Evolutionary conservation across 495 filamentous ascomycete genomes (phyloP), one percentile per base, ranked within the genome.

Genomic region (Penicillium lagena): DNA sequence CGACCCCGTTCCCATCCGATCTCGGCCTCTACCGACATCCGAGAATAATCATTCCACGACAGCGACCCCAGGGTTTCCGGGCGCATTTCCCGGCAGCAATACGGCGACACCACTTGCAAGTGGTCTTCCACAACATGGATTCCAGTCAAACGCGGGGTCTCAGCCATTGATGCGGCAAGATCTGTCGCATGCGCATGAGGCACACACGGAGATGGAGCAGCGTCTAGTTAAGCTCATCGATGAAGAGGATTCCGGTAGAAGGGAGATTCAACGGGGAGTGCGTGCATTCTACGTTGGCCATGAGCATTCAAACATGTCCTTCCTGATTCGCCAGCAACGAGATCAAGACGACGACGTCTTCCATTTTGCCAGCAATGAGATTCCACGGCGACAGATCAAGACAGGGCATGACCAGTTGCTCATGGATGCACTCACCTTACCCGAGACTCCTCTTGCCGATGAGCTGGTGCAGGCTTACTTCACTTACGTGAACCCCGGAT

Each of bases 241-340:
- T 39, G 68, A 70, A 34, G 68, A 72, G 47, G 67, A 71, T 11
- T 60, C 62, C 8, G 66, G 63, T 27, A 54, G 55, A 39, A 51
- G 68, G 27, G 68, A 71, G 41, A 73, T 73, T 9, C 68, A 70
- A 44, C 49, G 68, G 40, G 70, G 68, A 11, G 70, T 73, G 27
- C 65, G 70, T 29, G 70, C 68, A 12, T 71, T 73, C 29, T 76
- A 73, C 38, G 67, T 76, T 9, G 72, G 72, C 10, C 72, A 71
- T 52, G 67, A 71, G 44, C 64, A 66, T 29, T 76, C 72, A 4
- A 76, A 76, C 39, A 70, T 76, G 64, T 72, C 70, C n/a, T 73
- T 71, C 39, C 51, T 76, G 46, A 71, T 76, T 35, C 67, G 68
- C 42, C 71, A 73, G 47, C 67, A 72, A 43, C 67, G 70, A 29